Percentiles rank a stretch among this genome's conserved stretches.
These are phyloP conservation scores for Boletus bicolor DNA, from an alignment of 768 basidiomycete genomes.

Conservation along the genomic window DNA sequence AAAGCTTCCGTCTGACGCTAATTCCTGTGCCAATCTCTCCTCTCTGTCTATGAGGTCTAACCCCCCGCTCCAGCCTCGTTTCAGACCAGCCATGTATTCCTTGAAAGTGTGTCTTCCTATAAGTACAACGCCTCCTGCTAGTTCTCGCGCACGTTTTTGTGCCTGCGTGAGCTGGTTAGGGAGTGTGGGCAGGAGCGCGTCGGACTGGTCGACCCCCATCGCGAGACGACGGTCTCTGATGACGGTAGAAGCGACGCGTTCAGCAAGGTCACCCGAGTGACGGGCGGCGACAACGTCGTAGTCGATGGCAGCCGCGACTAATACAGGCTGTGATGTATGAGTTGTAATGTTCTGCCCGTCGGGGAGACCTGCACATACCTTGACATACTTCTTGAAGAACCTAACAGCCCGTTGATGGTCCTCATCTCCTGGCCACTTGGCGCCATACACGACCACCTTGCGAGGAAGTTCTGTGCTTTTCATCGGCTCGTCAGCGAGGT, in stretches of 20 bases:
- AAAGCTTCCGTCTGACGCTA: slow-evolving; percentile 74
- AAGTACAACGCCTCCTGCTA: slow-evolving; percentile 82
- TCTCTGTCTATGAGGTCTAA: slow-evolving; percentile 69
- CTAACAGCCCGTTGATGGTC: slow-evolving; percentile 79
- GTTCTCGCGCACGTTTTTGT: slow-evolving; percentile 52
- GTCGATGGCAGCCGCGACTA: slow-evolving; percentile 93
- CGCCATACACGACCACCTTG: slow-evolving; percentile 81
- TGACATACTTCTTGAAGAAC: slow-evolving; percentile 96
- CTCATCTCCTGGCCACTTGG: slow-evolving; percentile 94
- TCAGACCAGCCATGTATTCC: slow-evolving; percentile 89
- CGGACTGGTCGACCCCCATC: slow-evolving; percentile 57
- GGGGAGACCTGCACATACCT: slow-evolving; percentile 54
- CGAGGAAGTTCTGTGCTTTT: slow-evolving; percentile 65
- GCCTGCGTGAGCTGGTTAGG: slow-evolving; percentile 52
- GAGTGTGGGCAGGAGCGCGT: slow-evolving; percentile 41
- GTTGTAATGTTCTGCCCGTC: slow-evolving; percentile 1
- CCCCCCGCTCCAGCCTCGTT: slow-evolving; percentile 77
- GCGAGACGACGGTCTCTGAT: slow-evolving; percentile 65
- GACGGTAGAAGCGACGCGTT: slow-evolving; percentile 69
- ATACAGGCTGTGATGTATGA: slow-evolving; percentile 62
- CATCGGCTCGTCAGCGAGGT: slow-evolving; percentile 67
- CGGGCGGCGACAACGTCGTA: slow-evolving; percentile 81
- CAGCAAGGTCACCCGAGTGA: slow-evolving; percentile 82
- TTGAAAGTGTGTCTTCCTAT: slow-evolving; percentile 90
- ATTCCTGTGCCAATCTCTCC: slow-evolving; percentile 59